phyloP scores from a whole-genome alignment of 345 rosid species.

The Eucalyptus tenuipes region DNA sequence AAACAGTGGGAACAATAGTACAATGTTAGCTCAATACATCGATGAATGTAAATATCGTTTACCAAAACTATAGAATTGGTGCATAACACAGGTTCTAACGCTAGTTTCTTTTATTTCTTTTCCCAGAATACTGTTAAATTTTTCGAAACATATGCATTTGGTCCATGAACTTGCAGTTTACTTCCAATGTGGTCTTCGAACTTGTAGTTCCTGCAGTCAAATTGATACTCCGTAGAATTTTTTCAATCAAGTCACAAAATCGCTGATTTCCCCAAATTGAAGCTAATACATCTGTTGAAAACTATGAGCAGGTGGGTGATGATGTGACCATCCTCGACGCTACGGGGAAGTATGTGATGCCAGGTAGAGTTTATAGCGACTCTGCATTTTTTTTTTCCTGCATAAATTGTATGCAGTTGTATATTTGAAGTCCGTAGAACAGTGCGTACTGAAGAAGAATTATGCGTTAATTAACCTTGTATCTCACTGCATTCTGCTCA shows the following conservation, averaged over 20 bases:
- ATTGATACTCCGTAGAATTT: background rate
- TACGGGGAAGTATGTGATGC: conserved; percentile 86
- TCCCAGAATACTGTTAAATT: background rate
- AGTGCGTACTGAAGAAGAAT: background rate
- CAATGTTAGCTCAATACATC: background rate
- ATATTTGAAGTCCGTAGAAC: background rate
- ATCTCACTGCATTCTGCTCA: background rate
- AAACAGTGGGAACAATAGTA: background rate
- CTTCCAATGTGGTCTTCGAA: background rate
- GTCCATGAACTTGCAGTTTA: background rate
- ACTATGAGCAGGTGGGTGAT: conserved; percentile 48
- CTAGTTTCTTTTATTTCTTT: background rate
- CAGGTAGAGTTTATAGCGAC: conserved; percentile 27
- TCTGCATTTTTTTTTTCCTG: background rate
- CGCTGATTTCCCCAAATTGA: background rate
- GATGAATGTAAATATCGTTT: rapidly evolving
- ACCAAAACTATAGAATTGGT: background rate
- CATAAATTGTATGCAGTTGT: background rate
- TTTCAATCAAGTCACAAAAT: background rate
- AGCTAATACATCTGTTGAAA: background rate
- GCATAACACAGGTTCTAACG: background rate
- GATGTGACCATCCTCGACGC: conserved; percentile 82
- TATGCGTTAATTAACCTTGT: background rate
- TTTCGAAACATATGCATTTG: background rate
- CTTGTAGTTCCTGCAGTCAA: background rate